A percentile compares a stretch with the other conserved stretches of the same genome.
Evolutionary conservation across 2,329 filamentous ascomycete genomes (phyloP).

Genomic region (Paecilomyces dactylethromorphus): DNA sequence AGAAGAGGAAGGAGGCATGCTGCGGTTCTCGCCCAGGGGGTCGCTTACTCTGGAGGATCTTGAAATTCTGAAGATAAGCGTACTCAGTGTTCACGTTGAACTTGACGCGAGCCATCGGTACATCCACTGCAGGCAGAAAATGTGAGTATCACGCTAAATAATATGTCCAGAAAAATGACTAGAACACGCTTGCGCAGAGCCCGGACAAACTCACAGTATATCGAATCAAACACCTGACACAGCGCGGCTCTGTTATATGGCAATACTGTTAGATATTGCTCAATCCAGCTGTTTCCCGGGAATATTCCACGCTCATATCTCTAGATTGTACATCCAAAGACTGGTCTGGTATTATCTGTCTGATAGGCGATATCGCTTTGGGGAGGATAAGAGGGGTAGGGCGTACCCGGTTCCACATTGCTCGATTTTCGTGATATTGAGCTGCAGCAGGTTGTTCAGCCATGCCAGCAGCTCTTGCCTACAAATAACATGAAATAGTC

Average conservation of each 20-base stretch:
- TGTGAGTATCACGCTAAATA: conserved; percentile 5
- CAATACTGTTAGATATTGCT: conserved; percentile 8
- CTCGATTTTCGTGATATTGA: conserved; percentile 98
- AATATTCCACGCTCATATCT: not conserved
- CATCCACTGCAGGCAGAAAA: conserved; percentile 53
- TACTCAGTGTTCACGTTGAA: conserved; percentile 98
- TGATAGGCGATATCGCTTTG: conserved; percentile 9
- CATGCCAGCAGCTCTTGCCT: conserved; percentile 96
- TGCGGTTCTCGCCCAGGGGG: not conserved
- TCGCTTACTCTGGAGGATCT: conserved; percentile 81
- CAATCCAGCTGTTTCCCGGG: not conserved
- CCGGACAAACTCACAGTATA: conserved; percentile 59
- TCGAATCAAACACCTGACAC: conserved; percentile 97
- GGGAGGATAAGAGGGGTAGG: conserved; percentile 15
- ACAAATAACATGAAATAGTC: conserved; percentile 10
- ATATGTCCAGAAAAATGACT: not conserved
- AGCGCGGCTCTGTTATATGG: conserved; percentile 66
- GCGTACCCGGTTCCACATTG: conserved; percentile 95
- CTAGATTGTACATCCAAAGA: conserved; percentile 9
- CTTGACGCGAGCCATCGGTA: conserved; percentile 93
- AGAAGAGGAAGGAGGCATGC: conserved; percentile 1
- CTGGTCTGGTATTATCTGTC: not conserved
- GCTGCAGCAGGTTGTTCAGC: conserved; percentile 95
- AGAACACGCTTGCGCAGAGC: not conserved
- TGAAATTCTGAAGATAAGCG: conserved; percentile 97